These are phyloP conservation scores for Aspergillus fijiensis DNA, from an alignment of 2,329 filamentous ascomycete genomes.

Conservation along the genomic window DNA sequence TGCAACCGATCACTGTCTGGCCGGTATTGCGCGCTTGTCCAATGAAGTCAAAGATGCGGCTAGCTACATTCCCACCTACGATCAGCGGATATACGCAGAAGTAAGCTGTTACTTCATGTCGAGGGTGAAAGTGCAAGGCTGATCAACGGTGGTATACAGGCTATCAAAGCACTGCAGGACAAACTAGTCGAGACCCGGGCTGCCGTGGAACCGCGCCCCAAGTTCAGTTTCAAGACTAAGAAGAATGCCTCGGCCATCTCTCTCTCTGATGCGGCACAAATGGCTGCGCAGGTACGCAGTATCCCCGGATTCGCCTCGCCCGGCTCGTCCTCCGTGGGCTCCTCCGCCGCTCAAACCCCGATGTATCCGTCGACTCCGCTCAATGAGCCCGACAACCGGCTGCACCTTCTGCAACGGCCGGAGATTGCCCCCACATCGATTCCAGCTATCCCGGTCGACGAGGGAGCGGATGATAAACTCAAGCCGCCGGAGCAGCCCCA, in stretches of 20 bases:
- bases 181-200: conserved; percentile 70
- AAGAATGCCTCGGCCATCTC: conserved; percentile 58
- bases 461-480: conserved; percentile 21
- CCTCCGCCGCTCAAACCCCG: conserved; percentile 37
- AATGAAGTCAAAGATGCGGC: conserved; percentile 82
- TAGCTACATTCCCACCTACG: conserved; percentile 80
- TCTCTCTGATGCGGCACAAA: conserved; percentile 55
- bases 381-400: conserved; percentile 33
- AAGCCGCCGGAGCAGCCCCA: conserved; percentile 11
- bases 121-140: not conserved
- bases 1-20: conserved; percentile 76
- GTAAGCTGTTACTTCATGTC: conserved; percentile 44
- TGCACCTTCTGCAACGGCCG: conserved; percentile 33
- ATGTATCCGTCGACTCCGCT: conserved; percentile 38
- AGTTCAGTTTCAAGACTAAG: conserved; percentile 76
- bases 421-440: conserved; percentile 39
- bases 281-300: conserved; percentile 50
- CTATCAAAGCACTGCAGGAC: conserved; percentile 77
- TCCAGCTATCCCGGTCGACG: conserved; percentile 25
- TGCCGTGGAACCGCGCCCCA: conserved; percentile 69
- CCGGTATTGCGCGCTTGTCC: conserved; percentile 75
- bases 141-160: conserved; percentile 44
- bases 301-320: conserved; percentile 45
- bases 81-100: conserved; percentile 81
- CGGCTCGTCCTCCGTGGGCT: conserved; percentile 43